Conservation (phyloP, 129 eudicot species). For the Cynara cardunculus region DNA sequence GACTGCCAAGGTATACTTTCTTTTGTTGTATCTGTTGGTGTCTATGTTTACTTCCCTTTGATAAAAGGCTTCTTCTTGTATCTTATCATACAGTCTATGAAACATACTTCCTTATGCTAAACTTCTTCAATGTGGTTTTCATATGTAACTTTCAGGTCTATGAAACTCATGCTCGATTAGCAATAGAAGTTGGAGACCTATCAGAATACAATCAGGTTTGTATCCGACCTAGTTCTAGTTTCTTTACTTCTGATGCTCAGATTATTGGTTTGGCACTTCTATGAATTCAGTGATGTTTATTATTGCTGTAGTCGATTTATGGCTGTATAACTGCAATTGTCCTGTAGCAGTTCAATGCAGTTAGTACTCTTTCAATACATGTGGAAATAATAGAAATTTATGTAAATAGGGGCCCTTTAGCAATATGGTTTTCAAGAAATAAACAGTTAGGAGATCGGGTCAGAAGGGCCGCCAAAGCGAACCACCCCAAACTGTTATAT, state of each 20-base stretch:
- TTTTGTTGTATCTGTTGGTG: neutral
- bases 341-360: too few relatives aligned
- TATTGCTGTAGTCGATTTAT: neutral
- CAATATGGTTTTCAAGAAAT: neutral
- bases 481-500: neutral
- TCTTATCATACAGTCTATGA: neutral
- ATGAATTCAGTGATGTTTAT: neutral
- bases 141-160: slow-evolving; percentile 58
- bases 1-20: slow-evolving; percentile 68
- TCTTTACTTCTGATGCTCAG: neutral
- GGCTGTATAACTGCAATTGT: too few relatives aligned
- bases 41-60: neutral
- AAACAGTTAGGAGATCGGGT: neutral
- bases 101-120: neutral
- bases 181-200: slow-evolving; percentile 92
- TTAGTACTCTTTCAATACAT: too few relatives aligned
- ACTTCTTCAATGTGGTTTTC: neutral
- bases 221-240: slow-evolving; percentile 19
- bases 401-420: neutral
- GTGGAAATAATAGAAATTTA: neutral
- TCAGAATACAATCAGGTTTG: slow-evolving; percentile 91
- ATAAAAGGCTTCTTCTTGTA: neutral
- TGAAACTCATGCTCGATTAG: slow-evolving; percentile 94
- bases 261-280: neutral
- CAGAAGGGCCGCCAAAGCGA: neutral